These are phyloP conservation scores for Lentinula aciculospora DNA, from an alignment of 768 basidiomycete genomes.

Conservation along the genomic window DNA sequence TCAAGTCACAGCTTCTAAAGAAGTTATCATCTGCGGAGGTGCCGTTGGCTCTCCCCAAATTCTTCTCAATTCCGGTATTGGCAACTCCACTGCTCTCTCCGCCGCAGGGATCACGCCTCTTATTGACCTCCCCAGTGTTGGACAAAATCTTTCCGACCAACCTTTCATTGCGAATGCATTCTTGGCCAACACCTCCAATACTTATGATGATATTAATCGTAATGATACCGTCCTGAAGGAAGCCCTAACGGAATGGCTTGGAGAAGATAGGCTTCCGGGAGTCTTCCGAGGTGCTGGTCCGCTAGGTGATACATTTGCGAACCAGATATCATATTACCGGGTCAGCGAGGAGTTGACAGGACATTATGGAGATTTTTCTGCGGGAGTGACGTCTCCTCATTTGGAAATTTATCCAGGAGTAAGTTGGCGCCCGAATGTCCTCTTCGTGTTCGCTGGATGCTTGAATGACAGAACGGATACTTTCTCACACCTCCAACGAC, in stretches of 20 bases:
- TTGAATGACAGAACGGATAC: constrained; percentile 7
- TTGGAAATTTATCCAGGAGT: constrained; percentile 2
- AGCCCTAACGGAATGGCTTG: background rate
- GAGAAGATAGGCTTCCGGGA: background rate
- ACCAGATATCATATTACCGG: constrained; percentile 1
- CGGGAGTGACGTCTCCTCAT: background rate
- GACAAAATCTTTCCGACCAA: constrained; percentile 22
- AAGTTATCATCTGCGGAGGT: constrained; percentile 33
- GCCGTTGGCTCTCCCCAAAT: constrained; percentile 31
- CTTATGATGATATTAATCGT: constrained; percentile 4
- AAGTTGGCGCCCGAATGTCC: background rate
- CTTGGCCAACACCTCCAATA: background rate
- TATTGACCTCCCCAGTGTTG: constrained; percentile 35
- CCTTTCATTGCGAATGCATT: background rate
- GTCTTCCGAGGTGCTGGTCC: background rate
- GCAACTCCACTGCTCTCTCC: constrained; percentile 21
- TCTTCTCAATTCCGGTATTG: constrained; percentile 49
- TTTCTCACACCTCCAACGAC: constrained; percentile 7
- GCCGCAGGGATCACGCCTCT: constrained; percentile 19
- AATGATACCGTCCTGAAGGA: background rate
- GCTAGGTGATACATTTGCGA: constrained; percentile 1
- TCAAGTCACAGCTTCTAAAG: constrained; percentile 5
- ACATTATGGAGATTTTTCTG: background rate
- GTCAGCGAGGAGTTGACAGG: background rate
- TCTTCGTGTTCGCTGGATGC: background rate